Evolutionary conservation across 768 basidiomycete genomes (phyloP).

Genomic region (Russula olivacea): DNA sequence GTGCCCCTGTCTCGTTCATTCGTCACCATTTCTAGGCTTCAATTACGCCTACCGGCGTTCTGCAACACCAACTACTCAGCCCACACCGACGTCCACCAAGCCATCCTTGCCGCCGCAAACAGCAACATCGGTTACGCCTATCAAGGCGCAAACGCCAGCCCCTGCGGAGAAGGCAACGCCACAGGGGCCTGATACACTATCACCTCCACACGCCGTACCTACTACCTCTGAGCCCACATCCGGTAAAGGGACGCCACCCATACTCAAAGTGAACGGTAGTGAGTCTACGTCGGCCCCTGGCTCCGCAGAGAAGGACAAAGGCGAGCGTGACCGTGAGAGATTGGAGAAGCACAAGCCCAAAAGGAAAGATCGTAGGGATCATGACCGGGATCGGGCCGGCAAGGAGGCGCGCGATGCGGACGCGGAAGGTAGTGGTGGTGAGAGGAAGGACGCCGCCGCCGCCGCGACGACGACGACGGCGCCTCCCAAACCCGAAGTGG

Average conservation of each 20-base stretch:
- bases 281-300: slow-evolving; percentile 31
- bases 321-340: slow-evolving; percentile 37
- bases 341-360: slow-evolving; percentile 52
- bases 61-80: slow-evolving; percentile 46
- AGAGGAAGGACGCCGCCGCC: slow-evolving; percentile 32
- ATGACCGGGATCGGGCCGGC: slow-evolving; percentile 46
- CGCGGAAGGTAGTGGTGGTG: slow-evolving; percentile 25
- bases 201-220: not conserved
- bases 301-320: slow-evolving; percentile 18
- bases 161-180: slow-evolving; percentile 16
- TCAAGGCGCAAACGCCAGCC: slow-evolving; percentile 34
- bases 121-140: slow-evolving; percentile 32
- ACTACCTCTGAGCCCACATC: slow-evolving; percentile 11
- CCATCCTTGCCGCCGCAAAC: slow-evolving; percentile 44
- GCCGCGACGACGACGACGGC: slow-evolving; percentile 29
- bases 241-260: slow-evolving; percentile 15
- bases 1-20: not conserved
- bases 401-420: slow-evolving; percentile 29
- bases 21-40: slow-evolving; percentile 53
- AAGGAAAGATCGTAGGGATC: slow-evolving; percentile 58
- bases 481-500: slow-evolving; percentile 30
- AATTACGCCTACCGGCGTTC: slow-evolving; percentile 91
- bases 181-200: not conserved
- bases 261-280: slow-evolving; percentile 32
- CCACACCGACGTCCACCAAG: slow-evolving; percentile 54